Percentiles rank a stretch among this genome's conserved stretches.
Evolutionary conservation across 1,139 yeast genomes (phyloP).

Genomic region (Nakaseomyces sp.): DNA sequence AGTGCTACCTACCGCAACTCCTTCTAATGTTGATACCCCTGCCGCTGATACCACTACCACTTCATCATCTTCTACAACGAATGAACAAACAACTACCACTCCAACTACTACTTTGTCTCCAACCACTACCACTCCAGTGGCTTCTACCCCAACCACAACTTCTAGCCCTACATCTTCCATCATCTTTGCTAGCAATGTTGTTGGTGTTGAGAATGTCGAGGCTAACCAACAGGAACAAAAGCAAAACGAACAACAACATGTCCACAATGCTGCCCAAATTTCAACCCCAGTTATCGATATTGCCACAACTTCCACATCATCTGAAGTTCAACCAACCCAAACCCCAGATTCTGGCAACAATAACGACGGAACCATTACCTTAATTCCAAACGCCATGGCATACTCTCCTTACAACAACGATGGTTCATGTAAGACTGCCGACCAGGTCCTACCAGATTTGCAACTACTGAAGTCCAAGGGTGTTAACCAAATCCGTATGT

Average conservation of each 20-base stretch:
- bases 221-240: slow-evolving; percentile 1
- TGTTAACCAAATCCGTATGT: slow-evolving; percentile 57
- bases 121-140: background rate
- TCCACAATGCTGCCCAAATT: slow-evolving; percentile 3
- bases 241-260: slow-evolving; percentile 5
- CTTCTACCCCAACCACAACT: background rate
- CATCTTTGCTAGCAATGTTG: slow-evolving; percentile 3
- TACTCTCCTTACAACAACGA: slow-evolving; percentile 75
- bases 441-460: slow-evolving; percentile 52
- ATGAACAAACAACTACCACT: background rate
- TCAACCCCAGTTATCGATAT: slow-evolving; percentile 3
- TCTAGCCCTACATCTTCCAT: background rate
- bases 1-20: slow-evolving; percentile 6
- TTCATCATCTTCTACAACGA: background rate
- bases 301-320: slow-evolving; percentile 14
- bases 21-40: slow-evolving; percentile 12
- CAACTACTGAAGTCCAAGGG: slow-evolving; percentile 49
- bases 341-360: slow-evolving; percentile 11
- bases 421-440: slow-evolving; percentile 54
- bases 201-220: slow-evolving; percentile 1
- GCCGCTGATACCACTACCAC: slow-evolving; percentile 6
- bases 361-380: slow-evolving; percentile 19
- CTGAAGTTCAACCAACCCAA: slow-evolving; percentile 7
- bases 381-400: slow-evolving; percentile 49
- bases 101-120: background rate